These are phyloP conservation scores for Fomitopsis schrenkii DNA, from an alignment of 1,284 basidiomycete species.

Conservation along the genomic window DNA sequence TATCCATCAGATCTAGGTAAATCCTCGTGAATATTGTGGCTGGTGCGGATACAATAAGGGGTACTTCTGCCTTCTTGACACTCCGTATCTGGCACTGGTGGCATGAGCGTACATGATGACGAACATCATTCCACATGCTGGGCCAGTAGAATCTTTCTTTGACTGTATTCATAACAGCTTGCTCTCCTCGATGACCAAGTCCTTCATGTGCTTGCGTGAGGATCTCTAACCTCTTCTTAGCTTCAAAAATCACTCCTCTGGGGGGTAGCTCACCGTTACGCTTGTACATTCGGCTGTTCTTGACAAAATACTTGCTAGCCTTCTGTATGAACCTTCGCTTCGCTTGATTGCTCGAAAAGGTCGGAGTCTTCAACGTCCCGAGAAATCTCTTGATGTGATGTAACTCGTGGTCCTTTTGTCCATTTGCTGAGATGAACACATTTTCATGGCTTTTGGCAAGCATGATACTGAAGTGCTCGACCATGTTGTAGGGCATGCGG, in stretches of 20 bases:
- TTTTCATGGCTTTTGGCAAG: not conserved
- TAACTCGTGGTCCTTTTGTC: not conserved
- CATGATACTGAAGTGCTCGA: not conserved
- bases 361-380: not conserved
- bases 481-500: not conserved
- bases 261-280: not conserved
- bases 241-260: not conserved
- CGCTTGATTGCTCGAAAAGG: not conserved
- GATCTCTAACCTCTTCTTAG: not conserved
- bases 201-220: constrained; percentile 14
- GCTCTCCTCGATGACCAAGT: too few species aligned
- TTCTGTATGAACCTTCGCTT: not conserved
- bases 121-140: too few species aligned
- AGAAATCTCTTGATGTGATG: not conserved
- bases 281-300: not conserved
- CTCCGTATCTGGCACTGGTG: too few species aligned
- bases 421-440: too few species aligned
- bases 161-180: too few species aligned
- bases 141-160: too few species aligned
- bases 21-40: too few species aligned
- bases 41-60: too few species aligned
- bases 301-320: not conserved
- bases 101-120: too few species aligned
- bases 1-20: too few species aligned
- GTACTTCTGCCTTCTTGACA: too few species aligned